Percentiles rank a stretch among this genome's conserved stretches.
Conservation (phyloP, 192 early-diverging fungal species). For the Coemansia aciculifera region DNA sequence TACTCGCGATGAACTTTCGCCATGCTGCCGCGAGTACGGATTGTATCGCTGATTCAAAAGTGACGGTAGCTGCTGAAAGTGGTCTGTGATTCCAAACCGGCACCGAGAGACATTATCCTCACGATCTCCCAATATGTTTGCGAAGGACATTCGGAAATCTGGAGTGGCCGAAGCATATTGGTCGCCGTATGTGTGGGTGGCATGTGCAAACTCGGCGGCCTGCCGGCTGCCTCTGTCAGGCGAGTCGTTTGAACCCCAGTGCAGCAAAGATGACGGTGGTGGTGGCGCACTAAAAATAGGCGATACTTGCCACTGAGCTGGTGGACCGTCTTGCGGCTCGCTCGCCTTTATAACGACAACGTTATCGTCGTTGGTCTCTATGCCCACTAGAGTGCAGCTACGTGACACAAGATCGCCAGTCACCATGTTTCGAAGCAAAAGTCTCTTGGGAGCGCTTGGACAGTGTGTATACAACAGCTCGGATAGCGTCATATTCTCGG, state of each 20-base stretch:
- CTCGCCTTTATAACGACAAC: background rate
- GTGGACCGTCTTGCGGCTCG: background rate
- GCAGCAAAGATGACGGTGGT: background rate
- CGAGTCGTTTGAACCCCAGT: background rate
- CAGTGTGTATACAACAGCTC: conserved; percentile 37
- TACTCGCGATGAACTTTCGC: background rate
- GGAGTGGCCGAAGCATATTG: background rate
- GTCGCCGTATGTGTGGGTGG: background rate
- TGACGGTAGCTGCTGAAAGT: background rate
- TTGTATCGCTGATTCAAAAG: background rate
- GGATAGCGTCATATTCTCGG: conserved; percentile 21
- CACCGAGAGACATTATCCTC: background rate
- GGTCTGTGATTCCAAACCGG: background rate
- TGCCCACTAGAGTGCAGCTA: conserved; percentile 4
- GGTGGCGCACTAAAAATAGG: background rate
- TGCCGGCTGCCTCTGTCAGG: background rate
- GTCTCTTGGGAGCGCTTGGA: conserved; percentile 19
- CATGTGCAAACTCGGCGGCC: background rate
- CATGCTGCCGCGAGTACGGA: background rate
- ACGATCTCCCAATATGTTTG: background rate
- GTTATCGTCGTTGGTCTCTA: background rate
- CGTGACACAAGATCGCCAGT: conserved; percentile 27
- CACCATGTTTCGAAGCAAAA: conserved; percentile 29
- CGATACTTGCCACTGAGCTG: background rate
- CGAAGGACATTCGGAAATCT: background rate